These are phyloP conservation scores for Phaeoacremonium minimum DNA, from an alignment of 2,329 filamentous ascomycete species.

Conservation along the genomic window DNA sequence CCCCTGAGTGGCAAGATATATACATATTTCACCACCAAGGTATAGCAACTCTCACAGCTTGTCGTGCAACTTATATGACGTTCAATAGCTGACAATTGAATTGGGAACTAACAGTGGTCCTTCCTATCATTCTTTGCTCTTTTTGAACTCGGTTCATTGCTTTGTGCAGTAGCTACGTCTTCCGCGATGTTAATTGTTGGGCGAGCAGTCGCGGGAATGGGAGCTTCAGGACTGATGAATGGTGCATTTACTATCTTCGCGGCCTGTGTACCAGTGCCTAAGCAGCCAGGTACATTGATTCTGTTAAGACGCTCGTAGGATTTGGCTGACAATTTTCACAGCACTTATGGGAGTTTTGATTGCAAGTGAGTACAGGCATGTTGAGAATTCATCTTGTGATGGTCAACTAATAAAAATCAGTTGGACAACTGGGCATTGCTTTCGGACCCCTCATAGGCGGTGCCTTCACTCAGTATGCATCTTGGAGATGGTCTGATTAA, in stretches of 20 bases:
- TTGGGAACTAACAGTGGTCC: background rate
- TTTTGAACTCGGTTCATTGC: conserved; percentile 2
- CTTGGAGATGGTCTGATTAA: conserved; percentile 35
- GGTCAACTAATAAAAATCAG: conserved; percentile 7
- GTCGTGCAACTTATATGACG: background rate
- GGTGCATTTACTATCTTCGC: background rate
- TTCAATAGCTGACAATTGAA: too few species aligned
- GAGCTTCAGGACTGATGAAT: conserved; percentile 3
- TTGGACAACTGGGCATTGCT: conserved; percentile 32
- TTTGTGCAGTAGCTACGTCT: conserved; percentile 1
- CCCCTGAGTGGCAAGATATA: conserved; percentile 3
- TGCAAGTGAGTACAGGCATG: too few species aligned
- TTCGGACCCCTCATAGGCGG: conserved; percentile 39
- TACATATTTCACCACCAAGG: conserved; percentile 2
- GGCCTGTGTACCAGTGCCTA: background rate
- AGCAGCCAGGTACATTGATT: conserved; percentile 1
- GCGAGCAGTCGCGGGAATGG: conserved; percentile 2
- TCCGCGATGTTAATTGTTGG: conserved; percentile 2
- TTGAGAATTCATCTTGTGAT: background rate
- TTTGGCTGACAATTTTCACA: background rate
- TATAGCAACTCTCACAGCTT: background rate
- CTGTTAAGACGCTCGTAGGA: background rate
- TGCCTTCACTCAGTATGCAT: conserved; percentile 26
- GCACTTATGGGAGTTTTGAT: background rate
- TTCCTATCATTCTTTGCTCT: conserved; percentile 1